Percentiles rank a stretch among this genome's conserved stretches.
These are phyloP conservation scores for Geotrichum histeridarum DNA, from an alignment of 1,139 yeast genomes.

Conservation along the genomic window DNA sequence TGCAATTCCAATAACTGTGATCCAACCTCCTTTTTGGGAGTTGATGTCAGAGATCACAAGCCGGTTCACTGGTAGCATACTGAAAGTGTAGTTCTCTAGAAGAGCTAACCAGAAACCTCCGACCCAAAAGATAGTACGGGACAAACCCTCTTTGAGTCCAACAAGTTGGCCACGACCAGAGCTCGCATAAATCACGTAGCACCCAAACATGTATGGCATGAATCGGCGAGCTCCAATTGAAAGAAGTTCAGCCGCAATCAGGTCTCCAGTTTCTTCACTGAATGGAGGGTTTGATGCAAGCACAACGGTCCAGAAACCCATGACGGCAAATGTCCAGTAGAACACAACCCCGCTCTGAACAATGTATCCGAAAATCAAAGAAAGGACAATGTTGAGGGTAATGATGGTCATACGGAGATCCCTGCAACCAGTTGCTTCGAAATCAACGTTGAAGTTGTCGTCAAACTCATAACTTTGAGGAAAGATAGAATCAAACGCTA, in stretches of 20 bases:
- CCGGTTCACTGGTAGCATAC: slow-evolving; percentile 80
- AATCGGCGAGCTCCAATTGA: slow-evolving; percentile 71
- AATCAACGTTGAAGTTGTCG: slow-evolving; percentile 32
- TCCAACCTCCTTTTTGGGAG: slow-evolving; percentile 69
- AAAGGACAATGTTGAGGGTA: slow-evolving; percentile 50
- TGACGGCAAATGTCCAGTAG: slow-evolving; percentile 56
- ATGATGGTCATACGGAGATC: slow-evolving; percentile 64
- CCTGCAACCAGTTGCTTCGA: slow-evolving; percentile 46
- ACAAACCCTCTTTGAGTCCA: slow-evolving; percentile 38
- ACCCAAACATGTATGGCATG: slow-evolving; percentile 66
- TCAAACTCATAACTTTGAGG: slow-evolving; percentile 66
- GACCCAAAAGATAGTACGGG: slow-evolving; percentile 63
- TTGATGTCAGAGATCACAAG: slow-evolving; percentile 64
- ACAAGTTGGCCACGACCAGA: slow-evolving; percentile 41
- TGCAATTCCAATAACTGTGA: slow-evolving; percentile 53
- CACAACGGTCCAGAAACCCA: slow-evolving; percentile 85
- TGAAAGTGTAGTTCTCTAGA: slow-evolving; percentile 82
- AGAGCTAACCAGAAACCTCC: slow-evolving; percentile 82
- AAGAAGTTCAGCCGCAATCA: slow-evolving; percentile 55
- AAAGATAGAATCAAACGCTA: slow-evolving; percentile 64
- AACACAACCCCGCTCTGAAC: slow-evolving; percentile 50
- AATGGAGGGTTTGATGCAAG: slow-evolving; percentile 82
- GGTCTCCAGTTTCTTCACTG: slow-evolving; percentile 35
- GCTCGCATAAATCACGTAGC: slow-evolving; percentile 65
- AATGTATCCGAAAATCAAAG: slow-evolving; percentile 54